Base-by-base conservation (phyloP, 1,139 yeast species). In the Tardiomyces blankii region DNA sequence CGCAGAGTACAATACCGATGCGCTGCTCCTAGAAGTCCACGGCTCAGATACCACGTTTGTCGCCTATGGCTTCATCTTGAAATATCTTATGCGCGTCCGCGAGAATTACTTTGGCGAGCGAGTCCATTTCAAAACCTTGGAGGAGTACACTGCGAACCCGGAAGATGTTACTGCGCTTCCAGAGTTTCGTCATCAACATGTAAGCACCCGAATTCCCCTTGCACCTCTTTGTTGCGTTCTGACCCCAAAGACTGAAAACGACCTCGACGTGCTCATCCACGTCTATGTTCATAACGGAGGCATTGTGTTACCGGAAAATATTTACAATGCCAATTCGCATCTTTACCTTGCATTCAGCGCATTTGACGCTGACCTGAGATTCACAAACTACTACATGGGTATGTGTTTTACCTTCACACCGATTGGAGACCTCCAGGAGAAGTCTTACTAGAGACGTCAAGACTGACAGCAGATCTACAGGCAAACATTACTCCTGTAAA, bases 61-160 rank as follows among this genome's bases (percentile, higher is more conserved):
- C 46, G 76, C 82, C 46, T 85, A 84, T 59, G 98, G 98, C 0
- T 83, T 80, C 60, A 72, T 87, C 9, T 70, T 87, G 9, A 77
- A 82, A 52, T 87, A 85, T 59, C 67, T 89, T 39, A 77, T 88
- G 68, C 74, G 78, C n/a, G 70, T 91, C 44, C 74, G 84, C 42
- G 96, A 85, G 58, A 91, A 91, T 58, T 89, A 89, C 60, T 84
- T 91, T 63, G 98, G 97, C 3, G 94, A 86, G 45, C 72, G 75
- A 51, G 73, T 77, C n/a, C 88, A 82, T 55, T 91, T 89, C 60
- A 79, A 76, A 55, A 91, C 97, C 0, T 74, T 86, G 46, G 93
- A 87, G 53, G 98, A 91, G 61, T 87, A 80, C 54, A 70, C 75
- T 11, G 65, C 62, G n/a, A 46, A 51, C 14, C 49, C 52, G 6